Evolutionary conservation across 2,329 filamentous ascomycete genomes (phyloP), one percentile per base, ranked within the genome.

Genomic region (Neonectria coccinea): DNA sequence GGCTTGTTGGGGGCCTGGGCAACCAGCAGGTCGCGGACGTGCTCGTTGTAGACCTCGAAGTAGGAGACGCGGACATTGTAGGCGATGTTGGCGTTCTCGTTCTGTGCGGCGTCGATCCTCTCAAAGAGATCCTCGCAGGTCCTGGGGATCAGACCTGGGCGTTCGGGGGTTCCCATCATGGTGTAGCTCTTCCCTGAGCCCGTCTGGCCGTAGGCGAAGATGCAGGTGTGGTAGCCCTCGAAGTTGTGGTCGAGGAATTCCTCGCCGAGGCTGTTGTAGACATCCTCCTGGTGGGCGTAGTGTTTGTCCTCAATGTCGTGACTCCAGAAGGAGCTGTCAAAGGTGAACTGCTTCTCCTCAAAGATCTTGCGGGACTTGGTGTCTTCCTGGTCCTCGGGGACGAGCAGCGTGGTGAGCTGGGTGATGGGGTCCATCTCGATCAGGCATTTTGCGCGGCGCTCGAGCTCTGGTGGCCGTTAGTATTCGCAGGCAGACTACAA

Each of bases 221-320:
- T 99, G 79, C 96, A 99, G 0, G 96, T 99, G 80, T 99, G 95
- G 82, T 99, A 99, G 68, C 96, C 96, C 77, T 97, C 94, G 74
- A 99, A 99, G 82, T 99, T 99, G 85, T 99, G 96, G 79, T 99
- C 96, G 67, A 99, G 86, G 72, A 99, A 98, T 76, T 98, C 96
- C 78, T 97, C 94, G 59, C 96, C 96, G 25, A 99, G 86, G 64
- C 91, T 92, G 75, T 96, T 93, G 84, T 99, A 98, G 60, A 99
- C 91, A 74, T 97, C 92, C 74, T 94, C 92, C 78, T 99, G 96
- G 66, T 91, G 87, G 4, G 96, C 94, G 77, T 97, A 99, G 80
- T 97, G 93, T 33, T 88, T 83, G 76, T 97, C 94, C 27, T 84
- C 79, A 60, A 86, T 86, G 77, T 95, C 83, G 80, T 97, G 94